Evolutionary conservation across 2,329 filamentous ascomycete genomes (phyloP).

Genomic region (Fusarium irregulare): DNA sequence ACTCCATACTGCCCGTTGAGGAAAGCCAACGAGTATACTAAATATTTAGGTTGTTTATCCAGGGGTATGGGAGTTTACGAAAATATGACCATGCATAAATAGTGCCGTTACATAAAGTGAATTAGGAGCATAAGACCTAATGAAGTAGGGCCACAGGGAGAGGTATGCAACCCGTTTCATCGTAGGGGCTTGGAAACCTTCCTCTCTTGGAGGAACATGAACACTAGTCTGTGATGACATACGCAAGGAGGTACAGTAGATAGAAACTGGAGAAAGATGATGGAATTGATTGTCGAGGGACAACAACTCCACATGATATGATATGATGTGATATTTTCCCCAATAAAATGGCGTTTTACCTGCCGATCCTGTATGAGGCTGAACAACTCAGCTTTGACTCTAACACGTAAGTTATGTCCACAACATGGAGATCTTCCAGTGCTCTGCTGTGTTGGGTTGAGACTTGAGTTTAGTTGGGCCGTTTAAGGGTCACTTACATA

Average conservation of each 20-base stretch:
- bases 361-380: conserved; percentile 1
- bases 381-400: neutral
- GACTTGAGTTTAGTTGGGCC: neutral
- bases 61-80: neutral
- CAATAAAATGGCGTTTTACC: neutral
- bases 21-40: neutral
- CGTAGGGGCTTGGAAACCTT: neutral
- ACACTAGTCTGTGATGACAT: conserved; percentile 1
- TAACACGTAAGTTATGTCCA: neutral
- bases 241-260: neutral
- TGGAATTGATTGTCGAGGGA: neutral
- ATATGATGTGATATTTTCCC: neutral
- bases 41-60: neutral
- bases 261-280: neutral
- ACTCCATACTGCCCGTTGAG: neutral
- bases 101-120: conserved; percentile 9
- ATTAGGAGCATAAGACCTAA: neutral
- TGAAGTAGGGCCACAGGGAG: conserved; percentile 1
- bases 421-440: neutral
- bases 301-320: neutral
- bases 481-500: conserved; percentile 19
- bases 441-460: neutral
- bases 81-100: conserved; percentile 11
- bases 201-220: neutral
- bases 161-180: conserved; percentile 22